phyloP scores from a whole-genome alignment of 345 rosid species.

The Diplotaxis tenuifolia region DNA sequence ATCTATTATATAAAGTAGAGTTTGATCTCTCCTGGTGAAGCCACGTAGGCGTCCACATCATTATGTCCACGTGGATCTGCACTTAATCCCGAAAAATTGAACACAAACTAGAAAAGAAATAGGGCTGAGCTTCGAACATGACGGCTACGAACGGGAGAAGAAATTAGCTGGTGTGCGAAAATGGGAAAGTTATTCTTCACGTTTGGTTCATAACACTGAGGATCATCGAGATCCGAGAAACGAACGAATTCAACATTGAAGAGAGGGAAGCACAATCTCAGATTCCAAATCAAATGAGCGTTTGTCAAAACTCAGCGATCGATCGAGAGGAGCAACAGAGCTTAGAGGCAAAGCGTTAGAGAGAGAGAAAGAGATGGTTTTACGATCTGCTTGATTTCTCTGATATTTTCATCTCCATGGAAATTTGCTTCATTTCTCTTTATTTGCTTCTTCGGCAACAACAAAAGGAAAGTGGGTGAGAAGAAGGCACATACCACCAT shows the following conservation, averaged over 20 bases:
- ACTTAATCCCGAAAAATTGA: too few relatives aligned
- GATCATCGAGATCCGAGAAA: slow-evolving; percentile 42
- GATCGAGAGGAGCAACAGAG: slow-evolving; percentile 25
- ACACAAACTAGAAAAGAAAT: neutral
- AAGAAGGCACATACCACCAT: neutral
- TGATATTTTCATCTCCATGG: too few relatives aligned
- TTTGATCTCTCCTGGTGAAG: too few relatives aligned
- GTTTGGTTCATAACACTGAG: slow-evolving; percentile 34
- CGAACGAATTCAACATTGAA: slow-evolving; percentile 33
- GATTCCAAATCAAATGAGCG: slow-evolving; percentile 17
- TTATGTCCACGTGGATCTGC: too few relatives aligned
- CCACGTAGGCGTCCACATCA: too few relatives aligned
- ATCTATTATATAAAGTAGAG: too few relatives aligned
- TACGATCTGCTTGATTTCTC: too few relatives aligned
- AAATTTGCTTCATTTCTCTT: too few relatives aligned
- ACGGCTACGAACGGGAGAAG: slow-evolving; percentile 36
- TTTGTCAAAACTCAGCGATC: slow-evolving; percentile 7
- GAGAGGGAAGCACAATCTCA: slow-evolving; percentile 23
- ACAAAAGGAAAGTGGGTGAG: neutral
- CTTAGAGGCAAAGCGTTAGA: slow-evolving; percentile 7
- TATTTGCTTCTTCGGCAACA: too few relatives aligned
- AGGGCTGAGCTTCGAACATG: slow-evolving; percentile 84
- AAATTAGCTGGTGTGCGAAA: slow-evolving; percentile 16
- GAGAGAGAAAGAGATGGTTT: slow-evolving; percentile 40
- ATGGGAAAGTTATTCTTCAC: slow-evolving; percentile 20